Evolutionary conservation across 495 filamentous ascomycete species (phyloP).

Genomic region (Antarctomyces pellizariae): DNA sequence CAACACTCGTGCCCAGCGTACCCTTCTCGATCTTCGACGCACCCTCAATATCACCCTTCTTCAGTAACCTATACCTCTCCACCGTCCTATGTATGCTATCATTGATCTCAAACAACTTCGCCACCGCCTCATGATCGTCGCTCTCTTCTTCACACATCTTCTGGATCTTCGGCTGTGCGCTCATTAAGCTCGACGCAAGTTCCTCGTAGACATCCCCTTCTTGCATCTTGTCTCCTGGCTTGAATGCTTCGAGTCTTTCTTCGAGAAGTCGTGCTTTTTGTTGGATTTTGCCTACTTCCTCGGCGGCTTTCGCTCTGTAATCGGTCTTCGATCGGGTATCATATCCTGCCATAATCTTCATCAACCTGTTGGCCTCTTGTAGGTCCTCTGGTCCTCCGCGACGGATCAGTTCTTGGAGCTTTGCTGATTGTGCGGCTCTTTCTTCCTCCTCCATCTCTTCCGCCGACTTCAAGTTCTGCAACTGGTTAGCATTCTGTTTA

Average conservation of each 20-base stretch:
- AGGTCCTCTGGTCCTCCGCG: slow-evolving; percentile 77
- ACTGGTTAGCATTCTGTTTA: slow-evolving; percentile 13
- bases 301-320: slow-evolving; percentile 89
- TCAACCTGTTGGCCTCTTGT: slow-evolving; percentile 85
- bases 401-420: slow-evolving; percentile 88
- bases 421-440: slow-evolving; percentile 78
- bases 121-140: slow-evolving; percentile 85
- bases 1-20: slow-evolving; percentile 48
- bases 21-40: slow-evolving; percentile 70
- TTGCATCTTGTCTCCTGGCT: slow-evolving; percentile 56
- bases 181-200: slow-evolving; percentile 73
- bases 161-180: slow-evolving; percentile 93
- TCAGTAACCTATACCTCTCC: slow-evolving; percentile 80
- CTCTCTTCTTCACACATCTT: slow-evolving; percentile 99
- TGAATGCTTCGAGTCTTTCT: slow-evolving; percentile 70
- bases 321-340: slow-evolving; percentile 90
- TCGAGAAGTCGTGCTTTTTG: slow-evolving; percentile 81
- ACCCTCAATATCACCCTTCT: slow-evolving; percentile 76
- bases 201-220: slow-evolving; percentile 95
- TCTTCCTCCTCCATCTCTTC: slow-evolving; percentile 99
- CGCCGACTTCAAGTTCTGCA: slow-evolving; percentile 75
- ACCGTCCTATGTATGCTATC: slow-evolving; percentile 96
- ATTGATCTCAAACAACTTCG: slow-evolving; percentile 88
- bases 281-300: slow-evolving; percentile 82
- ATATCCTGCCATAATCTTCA: slow-evolving; percentile 98